A percentile compares a stretch with the other conserved stretches of the same genome.
phyloP scores from a whole-genome alignment of 1,284 basidiomycete species.

The Naganishia cerealis region DNA sequence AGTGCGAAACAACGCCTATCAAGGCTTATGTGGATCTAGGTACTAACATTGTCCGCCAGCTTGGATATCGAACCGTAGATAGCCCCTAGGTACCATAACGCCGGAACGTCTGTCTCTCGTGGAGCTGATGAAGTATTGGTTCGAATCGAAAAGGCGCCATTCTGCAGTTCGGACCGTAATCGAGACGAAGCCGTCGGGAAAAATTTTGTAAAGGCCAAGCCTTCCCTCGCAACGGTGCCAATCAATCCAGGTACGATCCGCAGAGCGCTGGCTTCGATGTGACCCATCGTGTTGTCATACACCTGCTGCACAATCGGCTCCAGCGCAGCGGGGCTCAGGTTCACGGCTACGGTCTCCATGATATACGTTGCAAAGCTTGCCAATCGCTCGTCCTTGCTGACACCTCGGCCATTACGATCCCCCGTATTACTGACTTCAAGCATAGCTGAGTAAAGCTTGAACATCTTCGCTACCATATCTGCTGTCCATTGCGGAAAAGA shows the following conservation, averaged over 20 bases:
- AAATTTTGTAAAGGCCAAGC: slow-evolving; percentile 75
- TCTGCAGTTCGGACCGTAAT: slow-evolving; percentile 80
- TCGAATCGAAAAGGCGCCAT: slow-evolving; percentile 86
- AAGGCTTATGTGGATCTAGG: not conserved
- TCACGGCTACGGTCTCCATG: slow-evolving; percentile 82
- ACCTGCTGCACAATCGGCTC: slow-evolving; percentile 82
- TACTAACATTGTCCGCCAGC: slow-evolving; percentile 42
- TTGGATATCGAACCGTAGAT: slow-evolving; percentile 41
- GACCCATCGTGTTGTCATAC: slow-evolving; percentile 74
- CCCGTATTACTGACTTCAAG: slow-evolving; percentile 84
- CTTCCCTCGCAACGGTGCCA: slow-evolving; percentile 69
- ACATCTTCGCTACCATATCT: slow-evolving; percentile 79
- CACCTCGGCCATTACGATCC: slow-evolving; percentile 48
- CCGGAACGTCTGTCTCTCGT: slow-evolving; percentile 80
- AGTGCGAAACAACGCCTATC: slow-evolving; percentile 16
- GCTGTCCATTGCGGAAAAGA: slow-evolving; percentile 73
- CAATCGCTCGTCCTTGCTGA: slow-evolving; percentile 50
- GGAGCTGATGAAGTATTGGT: slow-evolving; percentile 83
- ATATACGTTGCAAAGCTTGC: slow-evolving; percentile 61
- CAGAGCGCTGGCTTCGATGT: slow-evolving; percentile 82
- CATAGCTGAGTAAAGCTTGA: slow-evolving; percentile 84
- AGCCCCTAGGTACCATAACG: slow-evolving; percentile 72
- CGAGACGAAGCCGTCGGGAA: slow-evolving; percentile 76
- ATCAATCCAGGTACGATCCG: slow-evolving; percentile 77
- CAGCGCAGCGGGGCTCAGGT: slow-evolving; percentile 80